A percentile compares a stretch with the other conserved stretches of the same genome.
Evolutionary conservation across 208 protist genomes (phyloP).

Genomic region (Leptomonas seymouri): DNA sequence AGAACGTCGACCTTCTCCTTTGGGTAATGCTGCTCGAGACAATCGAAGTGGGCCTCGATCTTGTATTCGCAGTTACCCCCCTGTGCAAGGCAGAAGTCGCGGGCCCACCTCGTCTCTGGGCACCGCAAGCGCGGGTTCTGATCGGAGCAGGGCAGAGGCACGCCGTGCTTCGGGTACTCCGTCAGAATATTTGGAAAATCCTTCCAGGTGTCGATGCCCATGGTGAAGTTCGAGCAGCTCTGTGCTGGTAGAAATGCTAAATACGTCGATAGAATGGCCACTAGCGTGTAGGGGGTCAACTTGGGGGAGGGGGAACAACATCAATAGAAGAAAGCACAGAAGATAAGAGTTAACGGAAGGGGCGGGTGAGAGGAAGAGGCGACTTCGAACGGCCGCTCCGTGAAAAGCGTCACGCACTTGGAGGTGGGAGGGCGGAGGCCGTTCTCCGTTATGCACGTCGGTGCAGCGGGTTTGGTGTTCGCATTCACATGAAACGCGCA

Average conservation of each 20-base stretch:
- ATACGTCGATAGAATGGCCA: no score
- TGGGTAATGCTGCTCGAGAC: slow-evolving; percentile 85
- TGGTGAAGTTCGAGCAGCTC: slow-evolving; percentile 20
- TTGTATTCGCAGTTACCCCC: slow-evolving; percentile 91
- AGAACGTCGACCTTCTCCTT: slow-evolving; percentile 79
- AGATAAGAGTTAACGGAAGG: no score
- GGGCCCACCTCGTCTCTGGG: slow-evolving; percentile 81
- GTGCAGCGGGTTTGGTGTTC: no score
- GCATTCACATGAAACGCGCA: no score
- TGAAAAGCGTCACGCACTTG: no score
- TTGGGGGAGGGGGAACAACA: no score
- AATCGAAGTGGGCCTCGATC: slow-evolving; percentile 93
- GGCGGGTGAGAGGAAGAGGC: no score
- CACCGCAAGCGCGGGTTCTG: slow-evolving; percentile 82
- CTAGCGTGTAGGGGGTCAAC: no score
- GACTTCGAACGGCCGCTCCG: no score
- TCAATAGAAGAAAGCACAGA: no score
- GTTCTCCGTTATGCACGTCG: no score
- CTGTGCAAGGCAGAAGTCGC: slow-evolving; percentile 85
- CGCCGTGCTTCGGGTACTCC: slow-evolving; percentile 79
- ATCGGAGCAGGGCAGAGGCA: slow-evolving; percentile 82
- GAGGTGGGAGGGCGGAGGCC: no score
- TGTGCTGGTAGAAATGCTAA: not conserved
- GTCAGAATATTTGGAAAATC: slow-evolving; percentile 70
- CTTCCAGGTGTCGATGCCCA: slow-evolving; percentile 91